Evolutionary conservation across 139 green algal species (phyloP).

Genomic region (Axilococcus clingmanii): DNA sequence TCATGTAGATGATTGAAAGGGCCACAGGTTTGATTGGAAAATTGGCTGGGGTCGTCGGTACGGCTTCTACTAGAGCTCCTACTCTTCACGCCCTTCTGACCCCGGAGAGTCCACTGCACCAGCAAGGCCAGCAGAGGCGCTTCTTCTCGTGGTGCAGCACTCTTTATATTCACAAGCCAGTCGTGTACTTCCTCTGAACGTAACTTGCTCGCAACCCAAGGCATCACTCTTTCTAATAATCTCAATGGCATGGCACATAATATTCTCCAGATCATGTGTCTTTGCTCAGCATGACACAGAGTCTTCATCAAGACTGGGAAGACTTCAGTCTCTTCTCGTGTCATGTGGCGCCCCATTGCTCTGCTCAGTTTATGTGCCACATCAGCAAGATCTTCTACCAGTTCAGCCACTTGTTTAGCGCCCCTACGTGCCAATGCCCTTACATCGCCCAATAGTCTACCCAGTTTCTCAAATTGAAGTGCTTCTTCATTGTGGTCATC

Average conservation of each 20-base stretch:
- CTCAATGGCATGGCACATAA: conserved; percentile 88
- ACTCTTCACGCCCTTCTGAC: conserved; percentile 4
- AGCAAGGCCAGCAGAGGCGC: conserved; percentile 73
- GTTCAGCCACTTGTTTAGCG: conserved; percentile 42
- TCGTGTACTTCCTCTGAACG: conserved; percentile 43
- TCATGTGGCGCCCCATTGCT: conserved; percentile 49
- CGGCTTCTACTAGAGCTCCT: neutral
- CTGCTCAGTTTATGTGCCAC: conserved; percentile 34
- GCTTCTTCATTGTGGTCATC: conserved; percentile 62
- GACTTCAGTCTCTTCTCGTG: conserved; percentile 68
- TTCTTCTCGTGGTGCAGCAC: conserved; percentile 42
- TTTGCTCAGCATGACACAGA: conserved; percentile 68
- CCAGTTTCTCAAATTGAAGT: conserved; percentile 60
- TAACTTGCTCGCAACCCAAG: conserved; percentile 72
- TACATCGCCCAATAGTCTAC: conserved; percentile 64
- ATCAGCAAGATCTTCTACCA: conserved; percentile 50
- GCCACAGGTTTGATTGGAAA: conserved; percentile 31
- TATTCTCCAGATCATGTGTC: conserved; percentile 75
- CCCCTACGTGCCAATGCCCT: conserved; percentile 49
- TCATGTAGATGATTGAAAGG: neutral
- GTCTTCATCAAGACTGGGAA: conserved; percentile 64
- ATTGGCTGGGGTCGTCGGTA: conserved; percentile 28
- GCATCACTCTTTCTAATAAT: conserved; percentile 86
- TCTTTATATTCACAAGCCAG: conserved; percentile 65
- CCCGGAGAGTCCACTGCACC: conserved; percentile 62